Evolutionary conservation across 2,329 filamentous ascomycete genomes (phyloP), one percentile per base, ranked within the genome.

Genomic region (Tolypocladium tropicale): DNA sequence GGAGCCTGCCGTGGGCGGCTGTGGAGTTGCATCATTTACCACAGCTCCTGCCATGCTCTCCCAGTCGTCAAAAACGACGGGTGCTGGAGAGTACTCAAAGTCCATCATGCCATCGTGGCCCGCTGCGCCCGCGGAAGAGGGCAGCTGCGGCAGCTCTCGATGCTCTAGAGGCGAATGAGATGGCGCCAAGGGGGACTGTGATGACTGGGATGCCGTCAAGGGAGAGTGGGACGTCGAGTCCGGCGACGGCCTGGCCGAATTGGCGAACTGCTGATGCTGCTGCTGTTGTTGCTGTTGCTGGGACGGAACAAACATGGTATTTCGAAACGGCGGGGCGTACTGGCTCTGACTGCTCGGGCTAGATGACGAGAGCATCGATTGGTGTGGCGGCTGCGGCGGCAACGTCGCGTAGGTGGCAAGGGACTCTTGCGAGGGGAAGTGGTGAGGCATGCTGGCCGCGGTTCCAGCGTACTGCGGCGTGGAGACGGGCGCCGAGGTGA

Each of bases 11-110:
- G 59, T 63, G 48, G 59, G 58, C 48, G 64, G 64, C n/a, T 64
- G 68, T 51, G 65, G 60, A 16, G 61, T 65, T 25, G 62, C 55
- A 11, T 59, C 57, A 34, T 59, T 67, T 23, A 72, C 62, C 23
- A 72, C 65, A 25, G 69, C 63, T 25, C 68, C 67, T 28, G 67
- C 61, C 33, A 75, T 67, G 55, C 65, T 70, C 55, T 73, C 72
- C 74, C 74, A 76, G 57, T 74, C 72, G 2, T 74, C 70, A 49
- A 75, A 74, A 11, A 70, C 65, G 34, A 72, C 66, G 9, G 68
- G 65, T 3, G 67, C 65, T 3, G 72, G 66, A 33, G 73, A 71
- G 58, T 72, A 76, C 54, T 76, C 73, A 61, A 75, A 76, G 49
- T 75, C 73, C 72, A 76, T 75, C 61, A 72, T 67, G 11, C 64